Evolutionary conservation across 1,284 basidiomycete species (phyloP).

Genomic region (Salmacisia buchloeana): DNA sequence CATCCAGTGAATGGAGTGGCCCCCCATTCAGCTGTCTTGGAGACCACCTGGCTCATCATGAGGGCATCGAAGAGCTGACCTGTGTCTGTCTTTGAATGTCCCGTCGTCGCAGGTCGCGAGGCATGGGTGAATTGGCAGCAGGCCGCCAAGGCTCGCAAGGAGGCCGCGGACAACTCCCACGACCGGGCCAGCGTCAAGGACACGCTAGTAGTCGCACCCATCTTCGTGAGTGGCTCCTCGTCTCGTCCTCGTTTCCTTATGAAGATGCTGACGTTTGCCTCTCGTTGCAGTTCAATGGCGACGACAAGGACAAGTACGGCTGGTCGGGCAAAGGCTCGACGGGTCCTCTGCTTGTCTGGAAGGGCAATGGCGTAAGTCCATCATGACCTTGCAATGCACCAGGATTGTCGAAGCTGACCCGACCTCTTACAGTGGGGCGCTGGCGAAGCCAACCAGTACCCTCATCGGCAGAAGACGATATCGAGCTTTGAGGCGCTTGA

Average conservation of each 20-base stretch:
- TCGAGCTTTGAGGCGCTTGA: slow-evolving; percentile 29
- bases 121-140: slow-evolving; percentile 8
- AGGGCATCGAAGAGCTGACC: neutral
- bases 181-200: neutral
- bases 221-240: slow-evolving; percentile 12
- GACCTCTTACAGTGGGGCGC: slow-evolving; percentile 23
- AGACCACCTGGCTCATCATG: too few species aligned
- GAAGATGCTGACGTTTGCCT: neutral
- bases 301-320: slow-evolving; percentile 19
- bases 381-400: neutral
- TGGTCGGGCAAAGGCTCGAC: slow-evolving; percentile 13
- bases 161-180: neutral
- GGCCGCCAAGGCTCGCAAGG: slow-evolving; percentile 1
- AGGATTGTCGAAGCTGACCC: neutral
- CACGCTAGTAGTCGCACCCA: slow-evolving; percentile 11
- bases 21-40: too few species aligned
- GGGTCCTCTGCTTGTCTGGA: slow-evolving; percentile 21
- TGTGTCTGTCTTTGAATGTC: too few species aligned
- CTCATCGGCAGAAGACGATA: slow-evolving; percentile 11
- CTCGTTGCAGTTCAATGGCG: slow-evolving; percentile 21
- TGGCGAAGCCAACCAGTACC: slow-evolving; percentile 16
- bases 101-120: slow-evolving; percentile 10
- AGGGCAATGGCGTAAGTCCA: slow-evolving; percentile 22
- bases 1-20: neutral
- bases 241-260: neutral